Conservation (phyloP, 2,329 filamentous ascomycete species). For the Trichoderma sp. region DNA sequence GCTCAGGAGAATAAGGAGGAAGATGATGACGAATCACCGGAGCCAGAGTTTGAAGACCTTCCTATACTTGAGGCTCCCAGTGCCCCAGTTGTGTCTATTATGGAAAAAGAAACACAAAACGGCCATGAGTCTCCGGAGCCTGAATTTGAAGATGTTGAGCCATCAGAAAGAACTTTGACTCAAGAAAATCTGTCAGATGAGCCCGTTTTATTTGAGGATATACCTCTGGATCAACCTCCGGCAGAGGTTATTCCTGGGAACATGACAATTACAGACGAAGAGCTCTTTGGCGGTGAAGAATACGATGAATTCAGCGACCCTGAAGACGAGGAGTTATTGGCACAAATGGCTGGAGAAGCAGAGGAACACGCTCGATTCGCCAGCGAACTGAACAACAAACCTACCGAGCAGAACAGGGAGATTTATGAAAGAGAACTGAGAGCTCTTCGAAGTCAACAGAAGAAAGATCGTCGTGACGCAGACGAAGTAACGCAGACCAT, state of each 20-base stretch:
- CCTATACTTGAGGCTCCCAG: conserved; percentile 28
- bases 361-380: conserved; percentile 95
- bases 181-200: conserved; percentile 26
- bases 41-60: conserved; percentile 44
- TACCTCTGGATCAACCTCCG: conserved; percentile 2
- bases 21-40: conserved; percentile 24
- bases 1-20: background rate
- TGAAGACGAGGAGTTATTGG: conserved; percentile 87
- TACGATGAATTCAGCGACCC: conserved; percentile 79
- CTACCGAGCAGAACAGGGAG: conserved; percentile 67
- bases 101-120: conserved; percentile 23
- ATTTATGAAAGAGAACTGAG: conserved; percentile 88
- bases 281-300: conserved; percentile 59
- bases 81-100: background rate
- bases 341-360: conserved; percentile 83
- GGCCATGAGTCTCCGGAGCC: conserved; percentile 42
- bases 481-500: conserved; percentile 97
- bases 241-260: background rate
- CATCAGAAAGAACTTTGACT: background rate
- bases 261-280: conserved; percentile 40
- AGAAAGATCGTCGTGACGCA: conserved; percentile 91
- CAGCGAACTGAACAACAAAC: conserved; percentile 77
- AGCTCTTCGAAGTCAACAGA: conserved; percentile 87
- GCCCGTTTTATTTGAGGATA: conserved; percentile 28
- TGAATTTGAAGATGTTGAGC: conserved; percentile 40